phyloP scores from a whole-genome alignment of 805 yeast genomes.

The Citeromyces matritensis region DNA sequence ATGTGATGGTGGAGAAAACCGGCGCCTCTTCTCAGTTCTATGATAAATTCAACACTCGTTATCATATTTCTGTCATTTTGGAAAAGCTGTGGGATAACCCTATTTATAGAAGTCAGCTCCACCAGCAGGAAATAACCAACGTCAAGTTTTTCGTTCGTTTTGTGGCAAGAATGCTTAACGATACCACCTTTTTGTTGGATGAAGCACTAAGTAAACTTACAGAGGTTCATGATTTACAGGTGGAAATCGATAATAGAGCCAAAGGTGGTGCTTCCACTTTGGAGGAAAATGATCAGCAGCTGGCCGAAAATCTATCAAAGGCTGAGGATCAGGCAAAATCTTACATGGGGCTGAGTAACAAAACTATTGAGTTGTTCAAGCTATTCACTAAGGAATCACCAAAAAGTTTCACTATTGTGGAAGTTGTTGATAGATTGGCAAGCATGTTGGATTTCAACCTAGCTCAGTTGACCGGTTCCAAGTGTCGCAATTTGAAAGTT shows the following conservation, averaged over 20 bases:
- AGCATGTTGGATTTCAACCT: slow-evolving; percentile 92
- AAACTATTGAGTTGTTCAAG: slow-evolving; percentile 66
- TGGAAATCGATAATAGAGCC: slow-evolving; percentile 40
- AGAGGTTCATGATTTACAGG: slow-evolving; percentile 63
- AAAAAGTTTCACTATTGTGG: slow-evolving; percentile 69
- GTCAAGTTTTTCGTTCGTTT: slow-evolving; percentile 82
- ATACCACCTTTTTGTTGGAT: slow-evolving; percentile 81
- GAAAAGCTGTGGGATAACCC: slow-evolving; percentile 74
- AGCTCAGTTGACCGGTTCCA: slow-evolving; percentile 89
- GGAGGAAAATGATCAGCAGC: slow-evolving; percentile 19
- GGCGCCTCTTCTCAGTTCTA: slow-evolving; percentile 92
- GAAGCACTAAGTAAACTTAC: slow-evolving; percentile 74
- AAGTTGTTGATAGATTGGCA: slow-evolving; percentile 86
- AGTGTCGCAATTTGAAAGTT: slow-evolving; percentile 80
- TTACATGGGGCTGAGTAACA: slow-evolving; percentile 69
- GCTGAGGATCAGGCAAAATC: slow-evolving; percentile 72
- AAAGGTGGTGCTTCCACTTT: slow-evolving; percentile 14
- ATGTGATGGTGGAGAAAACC: slow-evolving; percentile 90
- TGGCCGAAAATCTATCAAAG: slow-evolving; percentile 24
- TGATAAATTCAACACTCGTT: slow-evolving; percentile 88
- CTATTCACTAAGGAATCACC: slow-evolving; percentile 82
- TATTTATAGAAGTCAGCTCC: slow-evolving; percentile 52
- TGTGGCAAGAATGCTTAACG: slow-evolving; percentile 90
- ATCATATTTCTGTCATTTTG: slow-evolving; percentile 68
- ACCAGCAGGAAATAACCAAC: slow-evolving; percentile 46